Evolutionary conservation across 139 green algal genomes (phyloP).

Genomic region (Gonium pectorale): DNA sequence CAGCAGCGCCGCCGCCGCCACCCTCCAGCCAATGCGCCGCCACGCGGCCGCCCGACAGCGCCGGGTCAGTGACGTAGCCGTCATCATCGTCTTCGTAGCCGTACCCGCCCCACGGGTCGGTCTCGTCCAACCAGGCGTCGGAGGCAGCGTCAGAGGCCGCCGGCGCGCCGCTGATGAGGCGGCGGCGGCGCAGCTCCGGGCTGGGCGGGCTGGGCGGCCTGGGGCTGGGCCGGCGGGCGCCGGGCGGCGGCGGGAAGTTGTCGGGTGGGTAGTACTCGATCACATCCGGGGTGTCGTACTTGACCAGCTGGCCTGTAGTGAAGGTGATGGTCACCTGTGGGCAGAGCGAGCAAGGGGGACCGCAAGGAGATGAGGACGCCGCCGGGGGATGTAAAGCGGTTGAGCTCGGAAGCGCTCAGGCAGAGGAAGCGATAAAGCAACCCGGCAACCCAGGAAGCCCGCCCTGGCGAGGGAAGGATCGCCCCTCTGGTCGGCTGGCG

Average conservation of each 20-base stretch:
- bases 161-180: not conserved
- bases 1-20: not conserved
- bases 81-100: not conserved
- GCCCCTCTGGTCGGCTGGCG: too few relatives aligned
- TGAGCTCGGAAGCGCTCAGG: too few relatives aligned
- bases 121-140: too few relatives aligned
- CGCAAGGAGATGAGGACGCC: too few relatives aligned
- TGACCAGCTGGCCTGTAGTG: conserved; percentile 12
- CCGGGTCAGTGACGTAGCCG: not conserved
- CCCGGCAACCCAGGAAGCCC: too few relatives aligned
- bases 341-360: not conserved
- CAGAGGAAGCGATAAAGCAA: too few relatives aligned
- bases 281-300: not conserved
- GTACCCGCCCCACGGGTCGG: too few relatives aligned
- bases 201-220: not conserved
- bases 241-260: conserved; percentile 5
- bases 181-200: not conserved
- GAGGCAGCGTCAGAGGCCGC: not conserved
- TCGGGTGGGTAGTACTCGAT: not conserved
- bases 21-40: not conserved
- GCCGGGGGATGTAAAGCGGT: too few relatives aligned
- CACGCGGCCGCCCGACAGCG: too few relatives aligned
- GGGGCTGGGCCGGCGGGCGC: not conserved
- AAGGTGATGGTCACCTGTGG: conserved; percentile 15
- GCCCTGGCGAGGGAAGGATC: too few relatives aligned